Conservation (phyloP, 75 land plant species). For the Isoetes taiwanensis region DNA sequence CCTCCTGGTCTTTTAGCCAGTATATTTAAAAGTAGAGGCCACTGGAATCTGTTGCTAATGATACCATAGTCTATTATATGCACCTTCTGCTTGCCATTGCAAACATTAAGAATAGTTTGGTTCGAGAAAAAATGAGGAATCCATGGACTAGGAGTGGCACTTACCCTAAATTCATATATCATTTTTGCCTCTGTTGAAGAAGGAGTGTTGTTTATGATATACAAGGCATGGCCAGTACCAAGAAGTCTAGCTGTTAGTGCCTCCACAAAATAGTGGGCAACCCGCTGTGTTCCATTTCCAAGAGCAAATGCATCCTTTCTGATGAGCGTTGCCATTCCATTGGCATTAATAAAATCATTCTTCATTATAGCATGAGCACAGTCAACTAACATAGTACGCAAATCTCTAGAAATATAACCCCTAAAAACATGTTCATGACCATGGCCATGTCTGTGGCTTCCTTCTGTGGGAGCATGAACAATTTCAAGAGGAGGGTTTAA, state of each 20-base stretch:
- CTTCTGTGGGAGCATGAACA: too few species aligned
- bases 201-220: background rate
- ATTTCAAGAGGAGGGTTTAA: too few species aligned
- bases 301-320: background rate
- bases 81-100: background rate
- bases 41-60: background rate
- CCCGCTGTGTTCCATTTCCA: background rate
- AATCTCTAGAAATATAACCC: background rate
- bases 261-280: slow-evolving; percentile 6
- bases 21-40: background rate
- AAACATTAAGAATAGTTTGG: background rate
- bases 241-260: background rate
- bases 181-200: background rate
- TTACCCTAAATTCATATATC: background rate
- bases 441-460: too few species aligned
- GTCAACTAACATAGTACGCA: background rate
- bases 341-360: background rate
- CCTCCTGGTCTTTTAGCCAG: background rate
- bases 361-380: background rate
- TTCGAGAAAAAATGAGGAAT: background rate
- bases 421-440: too few species aligned
- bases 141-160: slow-evolving; percentile 3
- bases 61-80: background rate
- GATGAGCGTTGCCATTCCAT: background rate
- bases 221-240: background rate